These are phyloP conservation scores for Carex scoparia DNA, from an alignment of 176 grass and related monocot genomes.

Conservation along the genomic window DNA sequence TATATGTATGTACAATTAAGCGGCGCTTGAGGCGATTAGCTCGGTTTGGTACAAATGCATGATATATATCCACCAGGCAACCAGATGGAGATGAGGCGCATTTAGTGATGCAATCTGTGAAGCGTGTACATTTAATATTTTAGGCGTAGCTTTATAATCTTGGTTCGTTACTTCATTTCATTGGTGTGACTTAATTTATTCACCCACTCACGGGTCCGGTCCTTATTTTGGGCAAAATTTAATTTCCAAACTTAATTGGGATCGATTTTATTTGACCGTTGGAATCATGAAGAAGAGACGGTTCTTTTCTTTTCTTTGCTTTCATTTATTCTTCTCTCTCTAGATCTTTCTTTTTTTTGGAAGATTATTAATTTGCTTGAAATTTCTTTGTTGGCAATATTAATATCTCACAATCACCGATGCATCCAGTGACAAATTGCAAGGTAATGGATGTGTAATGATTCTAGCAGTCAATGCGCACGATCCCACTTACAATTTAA, in stretches of 20 bases:
- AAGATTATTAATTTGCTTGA: not conserved
- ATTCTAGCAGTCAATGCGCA: not conserved
- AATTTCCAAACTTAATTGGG: not conserved
- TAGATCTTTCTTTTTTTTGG: not conserved
- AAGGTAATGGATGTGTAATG: not conserved
- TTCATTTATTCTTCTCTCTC: not conserved
- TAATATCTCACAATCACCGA: not conserved
- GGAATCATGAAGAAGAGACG: not conserved
- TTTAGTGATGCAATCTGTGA: slow-evolving; percentile 27
- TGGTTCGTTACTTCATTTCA: slow-evolving; percentile 19
- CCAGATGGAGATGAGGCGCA: slow-evolving; percentile 1
- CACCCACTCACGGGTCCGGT: slow-evolving; percentile 17
- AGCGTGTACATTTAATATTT: slow-evolving; percentile 26
- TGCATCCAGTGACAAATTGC: not conserved
- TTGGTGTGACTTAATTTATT: slow-evolving; percentile 21
- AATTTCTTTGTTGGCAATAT: not conserved
- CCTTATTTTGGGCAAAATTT: not conserved
- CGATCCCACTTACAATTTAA: not conserved
- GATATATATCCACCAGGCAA: not conserved
- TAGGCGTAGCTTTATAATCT: slow-evolving; percentile 15
- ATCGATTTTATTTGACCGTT: not conserved
- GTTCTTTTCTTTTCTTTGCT: not conserved
- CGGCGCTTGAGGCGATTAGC: not conserved
- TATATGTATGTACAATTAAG: too few species aligned
- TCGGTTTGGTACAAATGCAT: not conserved